Conservation (phyloP, 202 grass and related monocot species). For the Cymbopogon flexuosus region DNA sequence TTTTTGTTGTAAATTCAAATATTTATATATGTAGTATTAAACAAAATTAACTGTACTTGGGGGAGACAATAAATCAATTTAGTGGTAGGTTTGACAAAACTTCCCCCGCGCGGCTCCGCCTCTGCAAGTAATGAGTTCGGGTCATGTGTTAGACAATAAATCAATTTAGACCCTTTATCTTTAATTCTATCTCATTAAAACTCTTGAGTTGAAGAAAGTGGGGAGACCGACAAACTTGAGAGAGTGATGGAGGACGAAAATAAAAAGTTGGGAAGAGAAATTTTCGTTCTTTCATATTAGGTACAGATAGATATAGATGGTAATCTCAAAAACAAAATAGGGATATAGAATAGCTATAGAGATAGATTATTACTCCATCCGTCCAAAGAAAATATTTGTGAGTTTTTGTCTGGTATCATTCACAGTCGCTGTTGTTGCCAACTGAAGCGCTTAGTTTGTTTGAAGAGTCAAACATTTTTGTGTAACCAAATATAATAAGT, state of each 20-base stretch:
- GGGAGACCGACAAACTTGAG: background rate
- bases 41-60: no score
- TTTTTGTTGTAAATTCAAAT: no score
- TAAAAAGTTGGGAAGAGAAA: background rate
- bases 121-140: no score
- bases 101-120: no score
- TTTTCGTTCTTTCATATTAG: background rate
- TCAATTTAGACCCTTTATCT: background rate
- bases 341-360: background rate
- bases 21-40: no score
- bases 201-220: background rate
- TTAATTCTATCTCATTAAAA: background rate
- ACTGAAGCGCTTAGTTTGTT: no score
- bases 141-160: no score
- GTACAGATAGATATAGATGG: background rate
- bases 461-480: background rate
- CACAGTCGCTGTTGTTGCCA: no score
- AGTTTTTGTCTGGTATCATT: no score
- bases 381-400: background rate
- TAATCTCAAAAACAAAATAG: background rate
- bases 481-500: background rate
- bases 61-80: no score
- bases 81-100: no score
- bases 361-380: background rate
- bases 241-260: background rate